Percentiles rank a stretch among this genome's conserved stretches.
phyloP scores from a whole-genome alignment of 1,139 yeast species.

The Yamadazyma aaseri region DNA sequence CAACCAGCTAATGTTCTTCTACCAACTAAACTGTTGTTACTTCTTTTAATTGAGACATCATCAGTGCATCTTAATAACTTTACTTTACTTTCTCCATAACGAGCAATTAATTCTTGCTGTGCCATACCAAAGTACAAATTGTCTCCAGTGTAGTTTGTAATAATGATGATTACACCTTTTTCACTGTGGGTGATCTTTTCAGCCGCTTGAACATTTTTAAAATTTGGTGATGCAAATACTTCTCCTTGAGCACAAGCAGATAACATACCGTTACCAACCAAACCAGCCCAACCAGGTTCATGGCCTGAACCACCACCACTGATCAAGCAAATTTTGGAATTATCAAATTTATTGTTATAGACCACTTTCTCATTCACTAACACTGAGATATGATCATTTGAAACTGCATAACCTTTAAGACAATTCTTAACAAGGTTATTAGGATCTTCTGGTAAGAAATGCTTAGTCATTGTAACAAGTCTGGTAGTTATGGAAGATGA shows the following conservation, averaged over 20 bases:
- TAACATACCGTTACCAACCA: slow-evolving; percentile 45
- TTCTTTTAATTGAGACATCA: slow-evolving; percentile 47
- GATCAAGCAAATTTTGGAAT: slow-evolving; percentile 29
- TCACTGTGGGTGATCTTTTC: slow-evolving; percentile 24
- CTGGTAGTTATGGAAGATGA: too few relatives aligned
- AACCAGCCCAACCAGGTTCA: slow-evolving; percentile 47
- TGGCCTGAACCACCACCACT: slow-evolving; percentile 44
- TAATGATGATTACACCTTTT: slow-evolving; percentile 23
- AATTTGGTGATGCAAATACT: slow-evolving; percentile 45
- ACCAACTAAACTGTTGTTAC: slow-evolving; percentile 45
- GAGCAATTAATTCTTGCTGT: slow-evolving; percentile 28
- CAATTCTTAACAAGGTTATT: slow-evolving; percentile 19
- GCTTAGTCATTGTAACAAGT: slow-evolving; percentile 20
- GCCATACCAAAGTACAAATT: slow-evolving; percentile 36
- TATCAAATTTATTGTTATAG: slow-evolving; percentile 28
- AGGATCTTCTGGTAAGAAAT: slow-evolving; percentile 21
- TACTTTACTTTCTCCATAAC: slow-evolving; percentile 21
- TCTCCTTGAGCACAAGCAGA: slow-evolving; percentile 48
- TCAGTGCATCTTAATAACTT: slow-evolving; percentile 32
- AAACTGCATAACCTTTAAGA: slow-evolving; percentile 18
- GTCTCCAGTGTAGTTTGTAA: slow-evolving; percentile 34
- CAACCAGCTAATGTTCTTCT: slow-evolving; percentile 51
- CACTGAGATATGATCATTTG: slow-evolving; percentile 19
- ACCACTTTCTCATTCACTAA: slow-evolving; percentile 35
- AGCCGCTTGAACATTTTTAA: slow-evolving; percentile 40